Base-by-base conservation (phyloP, 441 rosid genomes). In the Gossypium schwendimanii region DNA sequence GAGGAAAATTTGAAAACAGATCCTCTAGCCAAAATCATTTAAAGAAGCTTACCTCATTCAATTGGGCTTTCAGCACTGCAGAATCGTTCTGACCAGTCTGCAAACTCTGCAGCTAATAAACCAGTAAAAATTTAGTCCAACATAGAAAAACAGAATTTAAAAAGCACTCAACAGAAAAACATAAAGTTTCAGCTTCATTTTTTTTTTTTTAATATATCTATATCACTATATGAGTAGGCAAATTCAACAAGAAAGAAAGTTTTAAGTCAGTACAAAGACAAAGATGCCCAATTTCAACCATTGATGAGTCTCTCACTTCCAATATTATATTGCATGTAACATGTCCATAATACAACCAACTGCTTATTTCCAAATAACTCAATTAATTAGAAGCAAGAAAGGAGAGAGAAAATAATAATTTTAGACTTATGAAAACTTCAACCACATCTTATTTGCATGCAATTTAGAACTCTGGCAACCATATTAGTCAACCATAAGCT, bases 11-110 rank as follows among this genome's bases (percentile, higher is more conserved):
- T 6, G 81, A 80, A 77, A 75, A 77, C 57, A 79, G 68, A 83
- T 68, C 76, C 75, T 76, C 81, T 31, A 79, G 77, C 45, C 71
- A 75, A 85, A 81, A 84, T 74, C 57, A 67, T 28, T 71, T 80
- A 69, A 62, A 76, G 73, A 70, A 72, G 52, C 84, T 84, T 81
- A 90, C 94, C 90, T 92, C 89, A 70, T 87, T 84, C 73, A 86
- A 62, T 80, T 87, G 92, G 54, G 87, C 86, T 79, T 83, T 92
- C 81, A 88, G 86, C 65, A 83, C 85, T 69, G 80, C 65, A 69
- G 69, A 59, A 28, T 4, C 6, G 64, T 78, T 81, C 31, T 73
- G 79, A 81, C 75, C 76, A 80, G 75, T 84, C 81, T 59, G 85
- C 72, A 74, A 63, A 70, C 80, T 84, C 87, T 86, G 57, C 45